phyloP scores from a whole-genome alignment of 768 basidiomycete species.

The Candolleomyces aberdarensis region DNA sequence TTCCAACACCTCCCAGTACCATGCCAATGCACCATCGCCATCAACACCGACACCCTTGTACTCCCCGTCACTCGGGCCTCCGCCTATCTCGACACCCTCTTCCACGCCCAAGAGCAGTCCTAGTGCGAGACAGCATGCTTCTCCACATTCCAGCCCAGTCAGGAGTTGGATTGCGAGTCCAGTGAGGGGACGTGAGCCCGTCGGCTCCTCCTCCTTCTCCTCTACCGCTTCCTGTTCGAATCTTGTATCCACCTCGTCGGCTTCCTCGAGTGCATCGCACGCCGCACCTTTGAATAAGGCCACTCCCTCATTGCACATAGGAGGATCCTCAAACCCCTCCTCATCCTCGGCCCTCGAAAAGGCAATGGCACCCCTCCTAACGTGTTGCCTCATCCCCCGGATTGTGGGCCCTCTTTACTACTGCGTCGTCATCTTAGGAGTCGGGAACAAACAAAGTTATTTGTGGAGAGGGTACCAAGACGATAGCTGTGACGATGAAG shows the following conservation, averaged over 20 bases:
- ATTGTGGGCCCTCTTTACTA: slow-evolving; percentile 59
- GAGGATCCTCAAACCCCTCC: background rate
- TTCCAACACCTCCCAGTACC: slow-evolving; percentile 10
- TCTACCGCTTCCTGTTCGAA: background rate
- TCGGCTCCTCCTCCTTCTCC: background rate
- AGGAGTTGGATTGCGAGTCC: slow-evolving; percentile 2
- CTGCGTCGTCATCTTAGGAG: slow-evolving; percentile 46
- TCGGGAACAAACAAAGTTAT: slow-evolving; percentile 32
- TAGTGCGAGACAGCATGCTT: background rate
- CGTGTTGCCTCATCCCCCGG: slow-evolving; percentile 49
- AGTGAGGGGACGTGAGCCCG: background rate
- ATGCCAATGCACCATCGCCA: slow-evolving; percentile 12
- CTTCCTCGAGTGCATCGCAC: too few relatives aligned
- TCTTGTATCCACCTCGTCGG: background rate
- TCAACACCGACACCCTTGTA: background rate
- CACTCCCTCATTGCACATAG: too few relatives aligned
- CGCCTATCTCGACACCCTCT: background rate
- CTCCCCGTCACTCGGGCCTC: slow-evolving; percentile 8
- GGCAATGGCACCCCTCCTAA: slow-evolving; percentile 50
- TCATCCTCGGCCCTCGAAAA: slow-evolving; percentile 29
- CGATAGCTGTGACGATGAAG: background rate
- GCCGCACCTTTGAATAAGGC: too few relatives aligned
- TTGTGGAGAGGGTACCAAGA: slow-evolving; percentile 27
- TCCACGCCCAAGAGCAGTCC: background rate
- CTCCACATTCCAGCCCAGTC: background rate